These are phyloP conservation scores for Pistacia atlantica DNA, from an alignment of 345 rosid species.

Conservation along the genomic window DNA sequence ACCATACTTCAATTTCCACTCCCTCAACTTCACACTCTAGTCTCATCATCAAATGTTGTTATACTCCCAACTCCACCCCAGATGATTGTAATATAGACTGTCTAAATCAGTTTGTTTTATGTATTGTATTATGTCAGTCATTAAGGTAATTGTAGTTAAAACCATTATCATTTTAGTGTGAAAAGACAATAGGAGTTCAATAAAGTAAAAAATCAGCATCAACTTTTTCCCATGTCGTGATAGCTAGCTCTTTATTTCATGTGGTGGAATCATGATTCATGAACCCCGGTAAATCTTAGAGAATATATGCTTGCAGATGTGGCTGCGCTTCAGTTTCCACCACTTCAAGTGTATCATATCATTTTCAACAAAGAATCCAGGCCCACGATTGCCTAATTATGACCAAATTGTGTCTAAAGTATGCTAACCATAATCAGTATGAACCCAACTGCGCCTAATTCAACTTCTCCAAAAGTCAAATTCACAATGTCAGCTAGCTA, in stretches of 20 bases:
- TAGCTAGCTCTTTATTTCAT: background rate
- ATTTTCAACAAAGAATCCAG: background rate
- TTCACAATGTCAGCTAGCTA: background rate
- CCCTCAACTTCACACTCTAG: slow-evolving; percentile 60
- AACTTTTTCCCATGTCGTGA: background rate
- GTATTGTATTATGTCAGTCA: background rate
- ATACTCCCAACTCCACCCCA: background rate
- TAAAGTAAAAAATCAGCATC: background rate
- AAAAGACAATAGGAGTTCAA: background rate
- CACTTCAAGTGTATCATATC: background rate
- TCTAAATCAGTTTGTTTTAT: background rate
- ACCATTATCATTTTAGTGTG: background rate
- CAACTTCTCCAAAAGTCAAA: background rate
- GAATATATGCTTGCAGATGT: background rate
- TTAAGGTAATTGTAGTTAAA: background rate
- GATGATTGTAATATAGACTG: background rate
- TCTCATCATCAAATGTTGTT: background rate
- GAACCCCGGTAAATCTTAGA: background rate
- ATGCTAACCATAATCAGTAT: no score
- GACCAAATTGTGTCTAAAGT: no score
- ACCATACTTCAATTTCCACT: slow-evolving; percentile 50
- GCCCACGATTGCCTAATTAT: no score
- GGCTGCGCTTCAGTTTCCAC: background rate
- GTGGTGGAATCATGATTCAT: background rate
- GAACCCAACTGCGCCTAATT: background rate